Percentiles rank a stretch among this genome's conserved stretches.
Evolutionary conservation across 2,329 filamentous ascomycete genomes (phyloP).

Genomic region (Setomelanomma holmii): DNA sequence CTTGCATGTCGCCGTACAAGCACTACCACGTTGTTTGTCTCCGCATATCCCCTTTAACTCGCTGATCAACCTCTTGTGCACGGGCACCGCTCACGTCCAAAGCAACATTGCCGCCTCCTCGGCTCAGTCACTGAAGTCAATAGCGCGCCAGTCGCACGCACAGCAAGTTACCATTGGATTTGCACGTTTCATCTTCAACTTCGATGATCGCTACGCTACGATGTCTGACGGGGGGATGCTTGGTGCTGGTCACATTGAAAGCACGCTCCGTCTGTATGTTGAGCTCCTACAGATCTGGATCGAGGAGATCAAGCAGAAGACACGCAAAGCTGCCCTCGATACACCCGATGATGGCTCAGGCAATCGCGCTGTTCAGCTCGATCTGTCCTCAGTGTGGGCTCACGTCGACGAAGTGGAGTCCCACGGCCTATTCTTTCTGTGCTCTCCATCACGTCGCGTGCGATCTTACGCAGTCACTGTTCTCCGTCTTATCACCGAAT

Average conservation of each 20-base stretch:
- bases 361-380: slow-evolving; percentile 77
- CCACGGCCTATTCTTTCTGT: slow-evolving; percentile 95
- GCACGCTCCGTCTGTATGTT: slow-evolving; percentile 88
- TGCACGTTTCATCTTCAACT: slow-evolving; percentile 97
- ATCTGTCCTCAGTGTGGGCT: slow-evolving; percentile 86
- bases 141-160: slow-evolving; percentile 89
- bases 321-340: slow-evolving; percentile 73
- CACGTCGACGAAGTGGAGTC: slow-evolving; percentile 97
- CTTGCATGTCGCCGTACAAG: slow-evolving; percentile 92
- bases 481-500: slow-evolving; percentile 88
- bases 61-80: slow-evolving; percentile 92
- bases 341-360: slow-evolving; percentile 69
- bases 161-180: slow-evolving; percentile 97
- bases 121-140: slow-evolving; percentile 90
- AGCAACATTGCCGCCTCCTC: slow-evolving; percentile 91
- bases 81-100: slow-evolving; percentile 94
- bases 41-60: slow-evolving; percentile 91
- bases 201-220: slow-evolving; percentile 95
- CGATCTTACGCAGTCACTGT: slow-evolving; percentile 92
- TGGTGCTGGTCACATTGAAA: slow-evolving; percentile 92
- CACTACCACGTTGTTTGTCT: slow-evolving; percentile 90
- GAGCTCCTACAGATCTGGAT: slow-evolving; percentile 97
- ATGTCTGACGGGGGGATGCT: slow-evolving; percentile 99
- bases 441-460: slow-evolving; percentile 90
- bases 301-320: slow-evolving; percentile 90